phyloP scores from a whole-genome alignment of 257 asterid genomes.

The Solanum chilense region DNA sequence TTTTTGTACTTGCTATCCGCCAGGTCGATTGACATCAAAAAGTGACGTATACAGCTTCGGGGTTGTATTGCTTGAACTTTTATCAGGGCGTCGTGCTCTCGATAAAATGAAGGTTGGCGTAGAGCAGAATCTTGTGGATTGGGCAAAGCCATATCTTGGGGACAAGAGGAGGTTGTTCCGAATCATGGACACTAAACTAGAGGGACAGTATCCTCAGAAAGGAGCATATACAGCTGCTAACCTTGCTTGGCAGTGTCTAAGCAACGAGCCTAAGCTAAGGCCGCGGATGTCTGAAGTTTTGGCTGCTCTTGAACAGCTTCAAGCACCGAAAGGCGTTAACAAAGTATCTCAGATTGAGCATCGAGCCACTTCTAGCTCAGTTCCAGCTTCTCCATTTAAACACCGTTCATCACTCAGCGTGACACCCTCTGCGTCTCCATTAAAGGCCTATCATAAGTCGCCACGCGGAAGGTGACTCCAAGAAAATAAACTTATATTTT shows the following conservation, averaged over 20 bases:
- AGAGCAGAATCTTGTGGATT: slow-evolving; percentile 69
- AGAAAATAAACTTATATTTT: background rate
- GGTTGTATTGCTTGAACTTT: slow-evolving; percentile 57
- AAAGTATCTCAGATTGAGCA: slow-evolving; percentile 11
- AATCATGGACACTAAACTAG: slow-evolving; percentile 62
- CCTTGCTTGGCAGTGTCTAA: slow-evolving; percentile 49
- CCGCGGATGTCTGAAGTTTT: slow-evolving; percentile 61
- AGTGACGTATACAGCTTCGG: slow-evolving; percentile 81
- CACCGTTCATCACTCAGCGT: slow-evolving; percentile 25
- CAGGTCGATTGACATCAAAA: slow-evolving; percentile 59
- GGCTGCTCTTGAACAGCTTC: slow-evolving; percentile 50
- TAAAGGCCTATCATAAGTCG: slow-evolving; percentile 33
- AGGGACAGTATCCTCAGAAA: slow-evolving; percentile 73
- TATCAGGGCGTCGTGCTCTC: slow-evolving; percentile 63
- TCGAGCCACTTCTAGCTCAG: slow-evolving; percentile 13
- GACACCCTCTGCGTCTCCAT: slow-evolving; percentile 47
- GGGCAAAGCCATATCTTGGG: slow-evolving; percentile 64
- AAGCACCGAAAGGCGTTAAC: slow-evolving; percentile 22
- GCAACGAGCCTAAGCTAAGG: slow-evolving; percentile 45
- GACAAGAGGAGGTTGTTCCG: slow-evolving; percentile 55
- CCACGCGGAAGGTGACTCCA: slow-evolving; percentile 30
- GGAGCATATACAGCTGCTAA: slow-evolving; percentile 56
- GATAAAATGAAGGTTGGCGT: slow-evolving; percentile 44
- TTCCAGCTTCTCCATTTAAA: slow-evolving; percentile 14
- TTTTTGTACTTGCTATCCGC: background rate